Percentiles rank a stretch among this genome's conserved stretches.
Evolutionary conservation across 2,329 filamentous ascomycete species (phyloP).

Genomic region (Mycocentrospora acerina): DNA sequence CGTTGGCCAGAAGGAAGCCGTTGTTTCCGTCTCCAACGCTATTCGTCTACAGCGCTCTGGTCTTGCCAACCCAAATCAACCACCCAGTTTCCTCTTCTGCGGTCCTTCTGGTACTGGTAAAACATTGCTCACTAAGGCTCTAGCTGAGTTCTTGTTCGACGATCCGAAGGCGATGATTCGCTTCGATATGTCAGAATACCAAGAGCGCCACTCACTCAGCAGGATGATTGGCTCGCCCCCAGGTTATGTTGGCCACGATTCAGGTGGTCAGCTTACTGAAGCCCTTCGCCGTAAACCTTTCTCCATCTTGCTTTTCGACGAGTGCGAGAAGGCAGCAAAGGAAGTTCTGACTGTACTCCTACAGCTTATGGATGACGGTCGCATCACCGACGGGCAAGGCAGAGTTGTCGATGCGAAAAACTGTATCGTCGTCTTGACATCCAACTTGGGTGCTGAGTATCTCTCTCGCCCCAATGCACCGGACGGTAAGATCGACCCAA

Average conservation of each 20-base stretch:
- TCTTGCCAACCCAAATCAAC: constrained; percentile 92
- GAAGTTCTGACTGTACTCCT: constrained; percentile 94
- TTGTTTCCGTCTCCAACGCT: constrained; percentile 88
- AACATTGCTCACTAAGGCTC: constrained; percentile 91
- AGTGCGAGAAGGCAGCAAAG: constrained; percentile 98
- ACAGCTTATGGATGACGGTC: constrained; percentile 99
- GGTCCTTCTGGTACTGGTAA: constrained; percentile 98
- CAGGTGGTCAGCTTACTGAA: constrained; percentile 94
- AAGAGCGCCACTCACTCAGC: constrained; percentile 91
- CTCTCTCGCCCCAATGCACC: constrained; percentile 76
- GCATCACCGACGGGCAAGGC: constrained; percentile 97
- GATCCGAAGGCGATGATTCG: constrained; percentile 97
- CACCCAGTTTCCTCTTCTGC: constrained; percentile 97
- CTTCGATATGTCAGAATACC: constrained; percentile 99
- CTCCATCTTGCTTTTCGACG: constrained; percentile 96
- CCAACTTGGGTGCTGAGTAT: constrained; percentile 92
- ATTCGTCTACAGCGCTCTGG: constrained; percentile 95
- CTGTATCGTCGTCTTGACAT: constrained; percentile 99
- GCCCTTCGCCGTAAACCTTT: constrained; percentile 91
- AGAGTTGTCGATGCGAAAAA: constrained; percentile 93
- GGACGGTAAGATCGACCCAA: constrained; percentile 82
- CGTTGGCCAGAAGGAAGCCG: constrained; percentile 91
- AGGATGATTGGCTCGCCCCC: constrained; percentile 98
- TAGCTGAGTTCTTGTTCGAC: constrained; percentile 97
- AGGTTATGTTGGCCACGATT: constrained; percentile 94